Base-by-base conservation (phyloP, 2,329 filamentous ascomycete genomes). In the Pseudocercospora ulei region DNA sequence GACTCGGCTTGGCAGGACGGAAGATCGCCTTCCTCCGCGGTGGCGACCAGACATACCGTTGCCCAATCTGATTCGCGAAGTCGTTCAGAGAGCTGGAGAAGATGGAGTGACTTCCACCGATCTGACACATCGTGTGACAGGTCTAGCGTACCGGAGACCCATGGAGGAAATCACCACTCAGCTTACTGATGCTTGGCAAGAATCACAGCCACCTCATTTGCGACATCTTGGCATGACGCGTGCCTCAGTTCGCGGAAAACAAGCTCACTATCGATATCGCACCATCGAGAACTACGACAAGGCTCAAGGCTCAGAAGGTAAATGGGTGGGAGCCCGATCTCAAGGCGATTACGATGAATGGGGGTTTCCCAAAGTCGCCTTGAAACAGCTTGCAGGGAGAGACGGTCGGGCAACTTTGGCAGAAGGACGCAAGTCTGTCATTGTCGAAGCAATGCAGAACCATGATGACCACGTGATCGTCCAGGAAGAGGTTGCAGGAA, bases 131-230 rank as follows among this genome's bases (percentile, higher is more conserved):
- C 41, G 34, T 4, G 33, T 49, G 5, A 62, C 71, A 34, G 74
- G 75, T 6, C 56, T 58, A 6, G 69, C 72, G 48, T 76, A 69
- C 57, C 66, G 65, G 37, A 63, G 72, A 34, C 70, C 73, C 0
- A 51, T 75, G 18, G 75, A 78, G 50, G 64, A 67, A 18, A 58
- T 67, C 12, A 52, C 78, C 13, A 58, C 57, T 33, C 67, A 72
- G 16, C 49, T 78, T 23, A 70, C 70, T 1, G 68, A 75, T 39
- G 61, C 66, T 38, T 76, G 73, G 68, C 67, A 73, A 38, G 51
- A 68, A 9, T 71, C 70, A n/a, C 75, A 79, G 9, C 74, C 75
- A 14, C 57, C 61, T 3, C 67, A 75, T 53, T 61, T 78, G 13
- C 67, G 70, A 11, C 72, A 76, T 50, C 57, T 76, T 9, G 65